Conservation (phyloP, 1,139 yeast species). For the Geotrichum histeridarum region DNA sequence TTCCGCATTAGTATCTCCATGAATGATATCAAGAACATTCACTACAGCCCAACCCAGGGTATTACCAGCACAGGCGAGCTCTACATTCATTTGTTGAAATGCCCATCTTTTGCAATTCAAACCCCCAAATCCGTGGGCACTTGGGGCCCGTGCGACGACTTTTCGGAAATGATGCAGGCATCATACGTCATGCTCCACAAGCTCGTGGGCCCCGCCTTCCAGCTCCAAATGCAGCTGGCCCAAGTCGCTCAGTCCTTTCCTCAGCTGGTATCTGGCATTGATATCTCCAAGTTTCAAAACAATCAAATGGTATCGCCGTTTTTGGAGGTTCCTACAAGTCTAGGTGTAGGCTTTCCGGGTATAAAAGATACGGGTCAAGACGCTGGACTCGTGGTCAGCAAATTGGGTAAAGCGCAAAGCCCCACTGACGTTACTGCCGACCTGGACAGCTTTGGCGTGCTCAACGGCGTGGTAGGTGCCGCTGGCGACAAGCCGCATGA, state of each 20-base stretch:
- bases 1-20: constrained; percentile 31
- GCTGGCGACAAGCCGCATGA: not conserved
- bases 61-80: constrained; percentile 24
- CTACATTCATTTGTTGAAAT: constrained; percentile 23
- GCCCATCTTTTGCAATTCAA: constrained; percentile 29
- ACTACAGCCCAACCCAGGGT: constrained; percentile 18
- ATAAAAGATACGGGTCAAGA: not conserved
- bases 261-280: constrained; percentile 8
- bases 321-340: constrained; percentile 2
- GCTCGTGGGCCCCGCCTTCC: constrained; percentile 27
- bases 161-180: constrained; percentile 32
- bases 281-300: constrained; percentile 1
- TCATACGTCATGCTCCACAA: constrained; percentile 27
- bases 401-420: not conserved
- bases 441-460: not conserved
- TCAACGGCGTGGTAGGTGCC: no score
- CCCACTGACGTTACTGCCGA: not conserved
- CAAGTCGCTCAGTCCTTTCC: constrained; percentile 28
- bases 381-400: not conserved
- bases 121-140: constrained; percentile 20
- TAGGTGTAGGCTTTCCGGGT: not conserved
- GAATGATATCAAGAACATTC: constrained; percentile 23
- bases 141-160: constrained; percentile 32
- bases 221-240: constrained; percentile 23
- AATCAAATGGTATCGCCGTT: constrained; percentile 18